phyloP scores from a whole-genome alignment of 352 stramenopile species.

The Saprolegnia parasitica region DNA sequence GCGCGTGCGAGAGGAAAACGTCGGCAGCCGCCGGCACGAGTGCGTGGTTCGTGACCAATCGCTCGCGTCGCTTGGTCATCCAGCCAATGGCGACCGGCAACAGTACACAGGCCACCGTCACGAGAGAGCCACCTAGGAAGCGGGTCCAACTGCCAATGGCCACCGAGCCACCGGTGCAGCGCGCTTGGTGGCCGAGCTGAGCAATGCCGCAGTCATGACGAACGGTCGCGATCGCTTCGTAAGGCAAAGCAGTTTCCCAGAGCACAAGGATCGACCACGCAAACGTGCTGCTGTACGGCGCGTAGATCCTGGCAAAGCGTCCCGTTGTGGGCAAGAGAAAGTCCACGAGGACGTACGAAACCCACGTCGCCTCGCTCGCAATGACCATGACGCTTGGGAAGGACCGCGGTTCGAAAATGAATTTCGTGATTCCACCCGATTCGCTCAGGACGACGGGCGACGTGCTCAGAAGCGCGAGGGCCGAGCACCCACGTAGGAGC shows the following conservation, averaged over 20 bases:
- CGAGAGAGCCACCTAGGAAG: not conserved
- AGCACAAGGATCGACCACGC: not conserved
- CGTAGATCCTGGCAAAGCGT: not conserved
- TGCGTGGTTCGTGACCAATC: not conserved
- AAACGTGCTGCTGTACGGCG: not conserved
- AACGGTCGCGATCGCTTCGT: not conserved
- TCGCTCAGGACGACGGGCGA: not conserved
- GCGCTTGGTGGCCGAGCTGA: not conserved
- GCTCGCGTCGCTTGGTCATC: not conserved
- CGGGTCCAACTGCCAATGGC: not conserved
- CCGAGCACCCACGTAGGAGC: slow-evolving; percentile 2
- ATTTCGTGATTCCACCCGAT: not conserved
- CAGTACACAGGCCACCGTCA: not conserved
- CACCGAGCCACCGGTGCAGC: not conserved
- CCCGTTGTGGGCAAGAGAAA: not conserved
- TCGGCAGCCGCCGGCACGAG: not conserved
- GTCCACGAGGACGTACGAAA: slow-evolving; percentile 17
- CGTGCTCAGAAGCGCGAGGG: slow-evolving; percentile 10
- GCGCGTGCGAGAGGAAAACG: not conserved
- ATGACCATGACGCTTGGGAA: not conserved
- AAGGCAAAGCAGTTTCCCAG: not conserved
- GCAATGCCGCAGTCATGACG: not conserved
- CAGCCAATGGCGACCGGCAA: not conserved
- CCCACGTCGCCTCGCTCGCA: slow-evolving; percentile 5
- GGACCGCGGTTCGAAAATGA: not conserved